Base-by-base conservation (phyloP, 1,284 basidiomycete genomes). In the Testicularia cyperi region DNA sequence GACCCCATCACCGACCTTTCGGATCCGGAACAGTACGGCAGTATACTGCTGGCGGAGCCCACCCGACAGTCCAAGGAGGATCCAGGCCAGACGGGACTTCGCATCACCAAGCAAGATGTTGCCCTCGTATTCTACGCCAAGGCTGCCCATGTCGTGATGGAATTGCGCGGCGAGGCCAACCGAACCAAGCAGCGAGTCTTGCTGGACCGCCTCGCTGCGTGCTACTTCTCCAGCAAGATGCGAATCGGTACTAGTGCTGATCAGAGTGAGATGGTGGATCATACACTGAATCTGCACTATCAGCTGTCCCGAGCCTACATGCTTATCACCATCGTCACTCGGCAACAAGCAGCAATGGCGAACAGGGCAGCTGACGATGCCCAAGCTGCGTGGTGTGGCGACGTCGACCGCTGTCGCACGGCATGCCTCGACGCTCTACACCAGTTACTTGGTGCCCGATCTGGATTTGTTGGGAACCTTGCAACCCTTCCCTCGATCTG, bases 1-100 rank as follows among this genome's bases (percentile, higher is more conserved):
- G 36, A 40, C 14, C 39, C 44, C 9, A 51, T 58, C 21, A 58
- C 48, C 43, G 38, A 58, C 23, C 43, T 42, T 3, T 21, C 48
- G 3, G 40, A 43, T 23, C 47, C 47, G 3, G 22, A 27, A n/a
- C 44, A 41, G 36, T 51, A 47, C 16, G 36, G 31, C 3, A 36
- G 46, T 15, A 38, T 32, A 2, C 32, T 58, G 15, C 19, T 30
- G 6, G 7, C 19, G 19, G 29, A 30, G 12, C 18, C 12, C 5
- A 4, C n/a, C 16, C 9, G 30, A 7, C 8, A 10, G 30, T 31
- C 14, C 7, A n/a, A n/a, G n/a, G n/a, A n/a, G n/a, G n/a, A n/a
- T n/a, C n/a, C n/a, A n/a, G n/a, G n/a, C n/a, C n/a, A n/a, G n/a
- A n/a, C n/a, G n/a, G n/a, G n/a, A n/a, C n/a, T n/a, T n/a, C n/a